A percentile compares a stretch with the other conserved stretches of the same genome.
Evolutionary conservation across 1,139 yeast genomes (phyloP).

Genomic region (Oligophagozyma castellii): DNA sequence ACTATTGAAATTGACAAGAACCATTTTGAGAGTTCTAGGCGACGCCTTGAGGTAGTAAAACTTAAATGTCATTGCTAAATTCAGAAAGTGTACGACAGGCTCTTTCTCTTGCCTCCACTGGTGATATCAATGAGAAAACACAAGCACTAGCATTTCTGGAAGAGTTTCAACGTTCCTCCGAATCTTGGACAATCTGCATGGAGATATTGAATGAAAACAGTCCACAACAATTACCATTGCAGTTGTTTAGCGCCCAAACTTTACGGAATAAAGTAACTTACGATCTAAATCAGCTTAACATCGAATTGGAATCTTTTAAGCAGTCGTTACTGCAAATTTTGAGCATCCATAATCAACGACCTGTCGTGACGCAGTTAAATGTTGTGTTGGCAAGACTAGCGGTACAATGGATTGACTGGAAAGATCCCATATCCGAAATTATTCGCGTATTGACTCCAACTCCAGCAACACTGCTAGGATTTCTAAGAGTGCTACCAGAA

Average conservation of each 20-base stretch:
- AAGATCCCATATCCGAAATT: slow-evolving; percentile 55
- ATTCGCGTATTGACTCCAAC: slow-evolving; percentile 27
- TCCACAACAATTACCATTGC: slow-evolving; percentile 33
- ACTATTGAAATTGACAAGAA: too few species aligned
- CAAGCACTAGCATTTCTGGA: slow-evolving; percentile 40
- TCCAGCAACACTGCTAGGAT: slow-evolving; percentile 47
- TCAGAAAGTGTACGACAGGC: too few species aligned
- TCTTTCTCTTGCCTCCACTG: too few species aligned
- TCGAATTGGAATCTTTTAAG: slow-evolving; percentile 46
- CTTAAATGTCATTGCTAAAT: too few species aligned
- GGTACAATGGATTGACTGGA: slow-evolving; percentile 66
- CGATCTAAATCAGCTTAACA: slow-evolving; percentile 69
- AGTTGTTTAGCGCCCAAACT: slow-evolving; percentile 84
- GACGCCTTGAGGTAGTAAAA: too few species aligned
- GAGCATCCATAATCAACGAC: slow-evolving; percentile 30
- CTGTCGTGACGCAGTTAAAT: slow-evolving; percentile 67
- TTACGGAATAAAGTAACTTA: slow-evolving; percentile 72
- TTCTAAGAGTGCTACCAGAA: slow-evolving; percentile 79
- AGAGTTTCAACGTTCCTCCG: slow-evolving; percentile 64
- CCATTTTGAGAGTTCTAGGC: too few species aligned
- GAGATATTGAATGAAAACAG: slow-evolving; percentile 17
- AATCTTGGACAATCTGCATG: slow-evolving; percentile 47
- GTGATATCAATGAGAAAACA: slow-evolving; percentile 19
- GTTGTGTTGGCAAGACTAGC: slow-evolving; percentile 73
- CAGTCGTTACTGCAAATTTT: slow-evolving; percentile 16